A percentile compares a stretch with the other conserved stretches of the same genome.
These are phyloP conservation scores for Filobasidium wieringae DNA, from an alignment of 768 basidiomycete species.

Conservation along the genomic window DNA sequence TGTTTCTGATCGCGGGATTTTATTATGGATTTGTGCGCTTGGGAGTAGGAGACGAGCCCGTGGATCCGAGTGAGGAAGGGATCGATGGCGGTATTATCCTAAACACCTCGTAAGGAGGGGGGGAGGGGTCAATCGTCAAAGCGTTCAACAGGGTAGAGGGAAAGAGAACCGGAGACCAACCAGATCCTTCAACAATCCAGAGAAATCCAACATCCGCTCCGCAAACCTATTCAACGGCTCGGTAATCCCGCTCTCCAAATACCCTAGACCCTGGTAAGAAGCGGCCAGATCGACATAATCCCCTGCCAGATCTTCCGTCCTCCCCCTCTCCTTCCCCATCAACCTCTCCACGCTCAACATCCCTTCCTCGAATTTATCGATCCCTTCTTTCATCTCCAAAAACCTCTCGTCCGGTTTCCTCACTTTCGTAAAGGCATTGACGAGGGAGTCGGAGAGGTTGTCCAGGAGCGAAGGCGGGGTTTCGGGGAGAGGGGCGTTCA, in stretches of 20 bases:
- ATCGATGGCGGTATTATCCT: conserved; percentile 85
- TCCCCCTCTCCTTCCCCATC: conserved; percentile 61
- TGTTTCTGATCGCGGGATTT: conserved; percentile 97
- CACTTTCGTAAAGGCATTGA: conserved; percentile 90
- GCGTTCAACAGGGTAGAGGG: neutral
- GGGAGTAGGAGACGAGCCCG: conserved; percentile 82
- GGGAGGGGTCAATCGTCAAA: too few relatives aligned
- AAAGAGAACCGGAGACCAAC: conserved; percentile 42
- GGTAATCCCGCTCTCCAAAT: conserved; percentile 95
- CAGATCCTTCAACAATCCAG: conserved; percentile 70
- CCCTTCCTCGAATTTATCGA: conserved; percentile 97
- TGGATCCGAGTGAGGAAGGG: conserved; percentile 83
- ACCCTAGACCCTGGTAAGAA: conserved; percentile 90
- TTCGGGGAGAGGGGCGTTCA: conserved; percentile 64
- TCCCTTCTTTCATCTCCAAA: conserved; percentile 73
- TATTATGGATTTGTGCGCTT: conserved; percentile 83
- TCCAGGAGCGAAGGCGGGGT: conserved; percentile 60
- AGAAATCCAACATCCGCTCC: conserved; percentile 89
- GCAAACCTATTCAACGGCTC: conserved; percentile 95
- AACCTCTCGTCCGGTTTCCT: conserved; percentile 97
- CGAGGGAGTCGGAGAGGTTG: conserved; percentile 84
- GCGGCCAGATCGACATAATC: conserved; percentile 97
- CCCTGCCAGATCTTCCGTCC: conserved; percentile 82
- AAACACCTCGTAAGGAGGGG: too few relatives aligned
- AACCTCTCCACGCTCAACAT: conserved; percentile 66